phyloP scores from a whole-genome alignment of 1,284 basidiomycete genomes.

The Inonotus hispidus region DNA sequence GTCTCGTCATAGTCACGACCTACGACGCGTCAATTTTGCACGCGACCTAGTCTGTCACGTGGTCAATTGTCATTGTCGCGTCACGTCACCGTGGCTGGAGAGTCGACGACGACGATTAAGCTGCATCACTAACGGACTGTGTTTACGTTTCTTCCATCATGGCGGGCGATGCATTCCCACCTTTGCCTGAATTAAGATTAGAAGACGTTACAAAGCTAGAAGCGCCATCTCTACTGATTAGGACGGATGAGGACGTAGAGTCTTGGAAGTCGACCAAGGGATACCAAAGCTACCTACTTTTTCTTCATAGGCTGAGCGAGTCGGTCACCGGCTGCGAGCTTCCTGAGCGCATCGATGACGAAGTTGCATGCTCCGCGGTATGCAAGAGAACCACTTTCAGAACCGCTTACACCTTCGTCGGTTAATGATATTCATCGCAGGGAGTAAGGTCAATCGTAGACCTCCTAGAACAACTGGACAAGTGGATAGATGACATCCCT shows the following conservation, averaged over 20 bases:
- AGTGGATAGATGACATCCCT: slow-evolving; percentile 82
- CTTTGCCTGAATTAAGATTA: slow-evolving; percentile 28
- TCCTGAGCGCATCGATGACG: slow-evolving; percentile 25
- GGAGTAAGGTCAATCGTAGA: slow-evolving; percentile 42
- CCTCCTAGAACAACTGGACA: slow-evolving; percentile 66
- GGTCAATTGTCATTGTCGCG: no score
- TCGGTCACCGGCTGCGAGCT: slow-evolving; percentile 60
- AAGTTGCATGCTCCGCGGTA: slow-evolving; percentile 7
- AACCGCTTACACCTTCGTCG: not conserved
- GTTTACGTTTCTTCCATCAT: not conserved
- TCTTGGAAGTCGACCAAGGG: slow-evolving; percentile 65
- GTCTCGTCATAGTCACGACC: no score
- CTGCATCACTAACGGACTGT: no score
- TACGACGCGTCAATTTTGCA: no score
- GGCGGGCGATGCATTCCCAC: slow-evolving; percentile 15
- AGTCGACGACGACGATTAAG: no score
- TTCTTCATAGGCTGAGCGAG: slow-evolving; percentile 68
- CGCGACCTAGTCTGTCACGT: no score
- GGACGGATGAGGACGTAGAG: slow-evolving; percentile 62
- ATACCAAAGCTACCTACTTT: slow-evolving; percentile 67
- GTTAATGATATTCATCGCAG: slow-evolving; percentile 30
- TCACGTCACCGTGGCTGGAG: no score
- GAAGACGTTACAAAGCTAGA: slow-evolving; percentile 5
- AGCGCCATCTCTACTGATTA: slow-evolving; percentile 43
- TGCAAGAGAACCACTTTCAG: not conserved